Conservation (phyloP, 768 basidiomycete genomes). For the Rhizopogon vinicolor region DNA sequence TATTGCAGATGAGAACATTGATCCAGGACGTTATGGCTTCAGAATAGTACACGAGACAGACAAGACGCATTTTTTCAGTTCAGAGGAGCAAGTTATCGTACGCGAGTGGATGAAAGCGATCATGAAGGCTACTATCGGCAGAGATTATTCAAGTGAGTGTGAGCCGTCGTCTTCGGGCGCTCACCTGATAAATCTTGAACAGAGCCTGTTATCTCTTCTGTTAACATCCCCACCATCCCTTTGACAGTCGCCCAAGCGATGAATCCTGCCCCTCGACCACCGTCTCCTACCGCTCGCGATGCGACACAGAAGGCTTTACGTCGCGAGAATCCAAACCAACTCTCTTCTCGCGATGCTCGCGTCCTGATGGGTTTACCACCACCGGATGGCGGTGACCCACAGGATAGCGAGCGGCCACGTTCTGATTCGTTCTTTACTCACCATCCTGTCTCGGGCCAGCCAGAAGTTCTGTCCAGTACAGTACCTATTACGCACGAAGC, state of each 20-base stretch:
- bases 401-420: constrained; percentile 41
- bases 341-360: constrained; percentile 76
- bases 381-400: constrained; percentile 16
- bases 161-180: not conserved
- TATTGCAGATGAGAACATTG: constrained; percentile 85
- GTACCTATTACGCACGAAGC: constrained; percentile 20
- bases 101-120: constrained; percentile 99
- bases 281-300: constrained; percentile 82
- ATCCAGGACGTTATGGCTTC: constrained; percentile 94
- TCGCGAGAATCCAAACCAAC: constrained; percentile 78
- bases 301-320: constrained; percentile 86
- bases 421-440: constrained; percentile 55
- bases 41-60: constrained; percentile 86
- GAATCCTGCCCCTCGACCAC: constrained; percentile 93
- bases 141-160: constrained; percentile 84
- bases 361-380: constrained; percentile 62
- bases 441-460: constrained; percentile 25
- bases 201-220: constrained; percentile 95
- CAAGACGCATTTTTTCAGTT: constrained; percentile 88
- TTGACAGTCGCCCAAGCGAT: constrained; percentile 93
- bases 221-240: constrained; percentile 95
- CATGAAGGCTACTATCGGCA: constrained; percentile 96
- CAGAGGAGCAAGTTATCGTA: constrained; percentile 76
- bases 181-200: constrained; percentile 1
- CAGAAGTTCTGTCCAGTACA: constrained; percentile 9